Evolutionary conservation across 768 basidiomycete genomes (phyloP), one percentile per base, ranked within the genome.

Genomic region (Chalciporus pseudorubinellus): DNA sequence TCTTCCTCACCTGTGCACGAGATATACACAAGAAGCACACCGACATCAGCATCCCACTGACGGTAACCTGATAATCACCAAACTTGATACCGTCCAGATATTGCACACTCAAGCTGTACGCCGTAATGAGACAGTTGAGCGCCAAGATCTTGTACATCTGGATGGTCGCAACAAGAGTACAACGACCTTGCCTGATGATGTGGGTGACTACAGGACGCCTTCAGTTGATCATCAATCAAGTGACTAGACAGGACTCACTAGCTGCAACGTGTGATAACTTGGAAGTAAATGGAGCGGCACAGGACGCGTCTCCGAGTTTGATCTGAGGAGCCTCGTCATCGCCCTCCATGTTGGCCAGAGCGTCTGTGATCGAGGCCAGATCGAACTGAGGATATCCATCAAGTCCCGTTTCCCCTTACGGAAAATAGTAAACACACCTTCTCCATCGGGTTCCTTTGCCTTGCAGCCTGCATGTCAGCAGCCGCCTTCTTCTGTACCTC

Each of bases 111-210:
- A 98, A 76, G 67, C 92, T 95, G 74, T 95, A 98, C n/a, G 97
- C 97, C 3, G 95, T 95, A 70, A 98, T 99, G 38, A 99, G 76
- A 65, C 97, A 98, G 67, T 98, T 99, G 50, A 99, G 74, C 1
- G 95, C 97, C 33, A 99, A 77, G 59, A 99, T 99, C 76, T 98
- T 97, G 83, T 98, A 99, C 97, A 99, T 99, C 73, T 99, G 97
- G 48, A 95, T 89, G 3, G 97, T 99, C 2, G 97, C 97, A 40
- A 98, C 97, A 16, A 99, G 83, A 1, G 97, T 99, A 75, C 97
- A 98, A 24, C 97, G 91, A 20, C 97, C 97, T 72, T 98, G 97
- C 18, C 97, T 85, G 59, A 99, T 97, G 67, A 99, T 98, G 66
- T 95, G 94, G 18, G 91, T 88, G 62, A 99, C 93, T 95, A 56